Evolutionary conservation across 192 early-diverging fungal species (phyloP), one percentile per base, ranked within the genome.

Genomic region (Rhizophagus sp.): DNA sequence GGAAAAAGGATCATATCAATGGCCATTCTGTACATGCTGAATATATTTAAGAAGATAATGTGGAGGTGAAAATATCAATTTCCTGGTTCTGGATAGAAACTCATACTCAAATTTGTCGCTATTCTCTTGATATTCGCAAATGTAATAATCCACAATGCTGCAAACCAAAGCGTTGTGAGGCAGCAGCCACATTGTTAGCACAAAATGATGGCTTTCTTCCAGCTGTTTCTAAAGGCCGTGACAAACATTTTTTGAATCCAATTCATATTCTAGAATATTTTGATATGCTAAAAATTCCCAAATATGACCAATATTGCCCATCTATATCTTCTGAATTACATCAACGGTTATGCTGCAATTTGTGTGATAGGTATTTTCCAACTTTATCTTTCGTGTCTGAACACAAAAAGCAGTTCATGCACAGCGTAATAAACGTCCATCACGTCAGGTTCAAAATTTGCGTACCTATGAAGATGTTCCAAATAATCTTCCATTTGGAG

Each of bases 121-220:
- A 70, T 34, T 70, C 34, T 10, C 34, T 70, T 41, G 5, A 70
- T 41, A 70, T 70, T 22, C 24, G 11, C 24, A 70, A 70, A 70
- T 44, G 22, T 70, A 13, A 70, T 15, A 70, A 70, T 41, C 10
- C 2, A 41, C 25, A 70, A 19, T 70, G 10, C 11, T 70, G 36
- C 33, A 70, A 70, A 22, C 15, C 30, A 34, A 10, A 13, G 13
- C 0, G 4, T 15, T 24, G 25, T 34, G 4, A 6, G 36, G 33
- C 13, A 41, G 68, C 34, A 41, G 17, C 19, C 17, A 15, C 36
- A 33, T 44, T 70, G 4, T 70, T 70, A 33, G 19, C 7, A 41
- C 7, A 70, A 70, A 36, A 70, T 70, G n/a, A 70, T 70, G 34
- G 34, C 4, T 70, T 70, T 33, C 33, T 70, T 33, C 19, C 68